Evolutionary conservation across 306 rosid species (phyloP).

Genomic region (Acmispon strigosus): DNA sequence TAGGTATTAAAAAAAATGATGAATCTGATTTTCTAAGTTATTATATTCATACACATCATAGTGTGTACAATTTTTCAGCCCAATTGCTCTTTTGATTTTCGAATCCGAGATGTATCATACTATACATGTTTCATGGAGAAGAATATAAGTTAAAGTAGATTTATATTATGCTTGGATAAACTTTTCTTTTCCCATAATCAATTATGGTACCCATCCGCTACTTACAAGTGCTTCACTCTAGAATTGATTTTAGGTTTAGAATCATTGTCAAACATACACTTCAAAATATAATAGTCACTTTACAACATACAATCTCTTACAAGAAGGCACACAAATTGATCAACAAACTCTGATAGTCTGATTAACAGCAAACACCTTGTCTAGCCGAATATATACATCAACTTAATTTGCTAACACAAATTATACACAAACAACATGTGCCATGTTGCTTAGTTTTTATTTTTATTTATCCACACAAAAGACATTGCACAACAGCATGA

Average conservation of each 20-base stretch:
- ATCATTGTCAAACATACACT: not conserved
- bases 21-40: not conserved
- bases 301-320: slow-evolving; percentile 3
- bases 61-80: too few species aligned
- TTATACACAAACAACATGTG: slow-evolving; percentile 12
- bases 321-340: not conserved
- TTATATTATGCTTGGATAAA: too few species aligned
- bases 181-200: too few species aligned
- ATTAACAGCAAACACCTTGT: not conserved
- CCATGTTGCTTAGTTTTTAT: slow-evolving; percentile 13
- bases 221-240: too few species aligned
- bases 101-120: too few species aligned
- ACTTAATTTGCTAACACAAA: slow-evolving; percentile 13
- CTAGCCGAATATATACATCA: not conserved
- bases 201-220: too few species aligned
- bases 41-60: not conserved
- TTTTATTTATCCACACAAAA: not conserved
- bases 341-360: not conserved
- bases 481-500: slow-evolving; percentile 24
- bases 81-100: too few species aligned
- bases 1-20: not conserved
- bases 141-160: too few species aligned
- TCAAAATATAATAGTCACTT: not conserved
- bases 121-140: too few species aligned
- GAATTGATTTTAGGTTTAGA: too few species aligned